Evolutionary conservation across 768 basidiomycete species (phyloP).

Genomic region (Russula emetica): DNA sequence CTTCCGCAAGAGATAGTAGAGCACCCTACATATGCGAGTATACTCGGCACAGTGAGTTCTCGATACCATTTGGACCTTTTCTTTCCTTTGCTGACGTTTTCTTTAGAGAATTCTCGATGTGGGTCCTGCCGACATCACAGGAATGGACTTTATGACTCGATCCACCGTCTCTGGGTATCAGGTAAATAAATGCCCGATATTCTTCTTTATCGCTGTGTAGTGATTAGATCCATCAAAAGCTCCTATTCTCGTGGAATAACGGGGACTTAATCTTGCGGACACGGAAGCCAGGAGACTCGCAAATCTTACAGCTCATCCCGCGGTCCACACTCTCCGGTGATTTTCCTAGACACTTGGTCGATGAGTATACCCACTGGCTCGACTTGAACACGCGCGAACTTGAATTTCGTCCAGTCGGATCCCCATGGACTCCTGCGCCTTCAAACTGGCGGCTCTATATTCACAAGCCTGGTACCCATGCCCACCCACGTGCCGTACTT

Average conservation of each 20-base stretch:
- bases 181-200: background rate
- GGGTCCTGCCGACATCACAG: slow-evolving; percentile 7
- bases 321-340: slow-evolving; percentile 31
- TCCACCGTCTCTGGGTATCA: slow-evolving; percentile 6
- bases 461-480: background rate
- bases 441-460: slow-evolving; percentile 32
- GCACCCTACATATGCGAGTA: slow-evolving; percentile 35
- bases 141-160: slow-evolving; percentile 20
- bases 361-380: slow-evolving; percentile 38
- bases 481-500: background rate
- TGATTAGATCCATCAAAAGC: background rate
- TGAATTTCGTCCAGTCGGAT: slow-evolving; percentile 35
- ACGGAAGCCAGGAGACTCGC: slow-evolving; percentile 1
- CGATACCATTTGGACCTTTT: background rate
- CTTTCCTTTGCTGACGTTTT: background rate
- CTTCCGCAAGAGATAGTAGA: slow-evolving; percentile 36
- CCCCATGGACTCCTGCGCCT: slow-evolving; percentile 32
- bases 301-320: slow-evolving; percentile 36
- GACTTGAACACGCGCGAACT: slow-evolving; percentile 28
- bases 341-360: slow-evolving; percentile 34
- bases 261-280: slow-evolving; percentile 3
- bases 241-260: background rate
- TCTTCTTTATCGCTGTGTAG: background rate
- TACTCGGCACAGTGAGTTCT: slow-evolving; percentile 36
- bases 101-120: slow-evolving; percentile 16